Percentiles rank a stretch among this genome's conserved stretches.
phyloP scores from a whole-genome alignment of 108 stramenopile species.

The Skeletonema marinoi region DNA sequence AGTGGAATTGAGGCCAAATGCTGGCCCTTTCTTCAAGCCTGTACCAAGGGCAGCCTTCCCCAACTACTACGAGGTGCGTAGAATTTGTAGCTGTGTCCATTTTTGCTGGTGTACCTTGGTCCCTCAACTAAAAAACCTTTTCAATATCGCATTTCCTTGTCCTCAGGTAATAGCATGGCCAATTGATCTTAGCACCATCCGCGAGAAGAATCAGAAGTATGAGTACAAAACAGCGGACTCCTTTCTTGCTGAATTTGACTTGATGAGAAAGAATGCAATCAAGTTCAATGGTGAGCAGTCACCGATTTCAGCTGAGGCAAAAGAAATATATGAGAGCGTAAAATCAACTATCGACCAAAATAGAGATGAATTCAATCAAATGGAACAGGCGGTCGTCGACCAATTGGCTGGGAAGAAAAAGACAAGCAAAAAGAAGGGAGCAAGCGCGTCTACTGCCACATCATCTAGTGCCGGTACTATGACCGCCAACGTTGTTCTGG shows the following conservation, averaged over 20 bases:
- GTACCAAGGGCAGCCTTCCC: conserved; percentile 60
- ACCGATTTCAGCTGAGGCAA: conserved; percentile 68
- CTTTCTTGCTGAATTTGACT: conserved; percentile 76
- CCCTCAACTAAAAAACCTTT: neutral
- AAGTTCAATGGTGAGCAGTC: conserved; percentile 77
- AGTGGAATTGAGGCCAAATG: conserved; percentile 67
- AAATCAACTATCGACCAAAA: conserved; percentile 61
- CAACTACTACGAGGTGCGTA: conserved; percentile 69
- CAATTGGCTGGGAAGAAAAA: conserved; percentile 56
- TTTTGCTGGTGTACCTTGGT: neutral
- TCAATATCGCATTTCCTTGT: neutral
- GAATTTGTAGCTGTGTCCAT: neutral
- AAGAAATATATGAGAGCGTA: conserved; percentile 72
- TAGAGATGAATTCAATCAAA: conserved; percentile 62
- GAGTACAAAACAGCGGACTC: conserved; percentile 74
- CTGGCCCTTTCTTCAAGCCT: conserved; percentile 72
- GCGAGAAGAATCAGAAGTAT: conserved; percentile 82
- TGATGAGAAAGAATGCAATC: conserved; percentile 85
- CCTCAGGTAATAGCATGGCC: conserved; percentile 61
- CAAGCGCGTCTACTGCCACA: conserved; percentile 17
- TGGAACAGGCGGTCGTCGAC: conserved; percentile 80
- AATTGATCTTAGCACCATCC: conserved; percentile 78
- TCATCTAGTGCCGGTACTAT: conserved; percentile 16
- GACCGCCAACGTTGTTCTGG: conserved; percentile 48
- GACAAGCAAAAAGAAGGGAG: conserved; percentile 14